Conservation (phyloP, 2,329 filamentous ascomycete species). For the Coniosporium tulheliwenetii region DNA sequence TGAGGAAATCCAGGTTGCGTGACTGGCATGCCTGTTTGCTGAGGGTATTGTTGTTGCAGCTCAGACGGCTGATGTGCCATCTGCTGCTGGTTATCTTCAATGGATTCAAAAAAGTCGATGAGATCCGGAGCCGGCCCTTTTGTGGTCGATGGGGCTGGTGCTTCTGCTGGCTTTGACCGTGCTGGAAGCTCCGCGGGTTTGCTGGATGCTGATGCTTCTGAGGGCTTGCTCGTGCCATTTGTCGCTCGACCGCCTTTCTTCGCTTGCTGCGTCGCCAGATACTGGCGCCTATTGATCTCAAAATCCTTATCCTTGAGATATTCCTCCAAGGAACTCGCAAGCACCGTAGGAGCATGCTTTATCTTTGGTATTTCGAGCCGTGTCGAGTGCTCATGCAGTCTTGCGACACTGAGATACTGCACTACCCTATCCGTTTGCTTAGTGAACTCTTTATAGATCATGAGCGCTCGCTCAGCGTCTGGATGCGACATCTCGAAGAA, state of each 20-base stretch:
- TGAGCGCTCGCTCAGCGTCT: slow-evolving; percentile 81
- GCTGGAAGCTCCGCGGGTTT: slow-evolving; percentile 10
- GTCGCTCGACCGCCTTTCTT: slow-evolving; percentile 34
- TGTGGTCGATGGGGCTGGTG: slow-evolving; percentile 19
- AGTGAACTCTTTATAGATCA: slow-evolving; percentile 84
- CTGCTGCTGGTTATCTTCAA: slow-evolving; percentile 68
- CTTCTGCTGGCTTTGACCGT: slow-evolving; percentile 15
- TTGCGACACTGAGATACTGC: slow-evolving; percentile 70
- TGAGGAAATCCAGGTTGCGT: slow-evolving; percentile 6
- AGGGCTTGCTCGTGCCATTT: slow-evolving; percentile 12
- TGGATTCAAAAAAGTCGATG: slow-evolving; percentile 90
- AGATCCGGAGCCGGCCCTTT: slow-evolving; percentile 62
- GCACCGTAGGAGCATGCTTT: slow-evolving; percentile 87
- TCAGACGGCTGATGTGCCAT: slow-evolving; percentile 18
- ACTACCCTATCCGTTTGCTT: slow-evolving; percentile 88
- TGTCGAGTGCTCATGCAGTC: slow-evolving; percentile 84
- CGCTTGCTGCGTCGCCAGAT: slow-evolving; percentile 72
- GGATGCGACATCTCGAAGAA: slow-evolving; percentile 97
- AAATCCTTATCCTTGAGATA: slow-evolving; percentile 93
- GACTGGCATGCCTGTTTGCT: slow-evolving; percentile 4
- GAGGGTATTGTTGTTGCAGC: slow-evolving; percentile 13
- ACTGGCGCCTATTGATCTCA: slow-evolving; percentile 82
- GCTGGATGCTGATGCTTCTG: slow-evolving; percentile 5
- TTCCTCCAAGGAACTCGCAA: slow-evolving; percentile 80
- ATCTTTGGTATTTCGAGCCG: slow-evolving; percentile 89